Conservation (phyloP, 192 early-diverging fungal genomes). For the Backusella macrospora region DNA sequence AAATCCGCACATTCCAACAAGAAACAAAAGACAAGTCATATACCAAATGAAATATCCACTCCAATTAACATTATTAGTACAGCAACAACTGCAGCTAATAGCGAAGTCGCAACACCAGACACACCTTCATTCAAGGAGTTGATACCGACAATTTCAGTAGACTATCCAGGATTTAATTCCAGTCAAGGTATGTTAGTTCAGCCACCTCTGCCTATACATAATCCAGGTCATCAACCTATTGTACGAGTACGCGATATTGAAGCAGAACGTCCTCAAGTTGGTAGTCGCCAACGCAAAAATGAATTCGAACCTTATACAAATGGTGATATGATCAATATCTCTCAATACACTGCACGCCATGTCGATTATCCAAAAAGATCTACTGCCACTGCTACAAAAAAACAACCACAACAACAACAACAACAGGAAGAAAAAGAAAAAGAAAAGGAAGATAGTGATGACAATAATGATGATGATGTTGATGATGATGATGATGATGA, state of each 20-base stretch:
- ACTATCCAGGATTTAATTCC: neutral
- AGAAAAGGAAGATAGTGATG: neutral
- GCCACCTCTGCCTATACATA: conserved; percentile 35
- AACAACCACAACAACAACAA: conserved; percentile 21
- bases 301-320: conserved; percentile 66
- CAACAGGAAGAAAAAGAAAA: conserved; percentile 23
- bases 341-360: conserved; percentile 33
- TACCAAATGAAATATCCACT: conserved; percentile 2
- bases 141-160: neutral
- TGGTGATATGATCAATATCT: conserved; percentile 66
- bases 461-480: too few relatives aligned
- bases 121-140: neutral
- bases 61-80: neutral
- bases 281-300: conserved; percentile 55
- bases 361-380: conserved; percentile 25
- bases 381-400: neutral
- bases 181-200: neutral
- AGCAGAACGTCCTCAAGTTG: conserved; percentile 48
- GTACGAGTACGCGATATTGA: conserved; percentile 56
- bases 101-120: neutral
- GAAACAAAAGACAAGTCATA: neutral
- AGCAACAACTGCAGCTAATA: conserved; percentile 1
- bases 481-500: too few relatives aligned
- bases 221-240: conserved; percentile 46
- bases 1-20: neutral